Percentiles rank a stretch among this genome's conserved stretches.
Evolutionary conservation across 768 basidiomycete genomes (phyloP).

Genomic region (Auricularia cornea): DNA sequence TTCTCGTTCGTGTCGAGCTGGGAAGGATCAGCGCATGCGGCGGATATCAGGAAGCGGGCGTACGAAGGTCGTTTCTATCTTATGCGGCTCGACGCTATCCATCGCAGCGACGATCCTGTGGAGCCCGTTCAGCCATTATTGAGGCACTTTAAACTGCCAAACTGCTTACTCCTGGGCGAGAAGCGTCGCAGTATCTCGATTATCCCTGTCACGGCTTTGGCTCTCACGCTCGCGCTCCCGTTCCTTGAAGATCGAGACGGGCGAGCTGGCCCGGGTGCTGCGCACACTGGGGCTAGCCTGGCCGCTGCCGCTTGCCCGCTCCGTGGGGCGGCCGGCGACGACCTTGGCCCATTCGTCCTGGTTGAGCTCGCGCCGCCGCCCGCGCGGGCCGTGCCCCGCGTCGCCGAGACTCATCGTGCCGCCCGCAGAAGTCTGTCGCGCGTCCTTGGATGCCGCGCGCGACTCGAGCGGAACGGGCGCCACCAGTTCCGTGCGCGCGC

Average conservation of each 20-base stretch:
- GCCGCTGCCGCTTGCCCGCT: constrained; percentile 4
- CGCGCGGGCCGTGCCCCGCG: background rate
- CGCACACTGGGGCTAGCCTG: constrained; percentile 5
- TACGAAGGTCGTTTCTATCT: constrained; percentile 83
- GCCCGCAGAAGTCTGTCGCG: background rate
- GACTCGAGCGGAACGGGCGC: background rate
- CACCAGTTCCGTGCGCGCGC: background rate
- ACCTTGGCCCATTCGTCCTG: background rate
- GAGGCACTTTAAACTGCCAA: background rate
- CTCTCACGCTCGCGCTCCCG: constrained; percentile 38
- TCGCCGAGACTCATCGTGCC: background rate
- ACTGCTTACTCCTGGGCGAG: constrained; percentile 64
- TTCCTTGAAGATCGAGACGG: constrained; percentile 20
- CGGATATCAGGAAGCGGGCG: background rate
- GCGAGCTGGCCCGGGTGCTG: constrained; percentile 7
- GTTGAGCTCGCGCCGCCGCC: background rate
- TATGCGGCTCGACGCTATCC: constrained; percentile 52
- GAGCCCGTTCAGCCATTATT: constrained; percentile 2
- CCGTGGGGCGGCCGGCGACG: background rate
- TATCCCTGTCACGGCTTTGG: constrained; percentile 19
- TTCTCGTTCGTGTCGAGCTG: constrained; percentile 31
- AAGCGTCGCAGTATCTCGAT: constrained; percentile 35
- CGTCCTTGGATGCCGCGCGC: background rate
- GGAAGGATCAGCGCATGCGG: background rate
- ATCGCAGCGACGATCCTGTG: constrained; percentile 68